These are phyloP conservation scores for Ophiostoma sp. DNA, from an alignment of 2,329 filamentous ascomycete species.

Conservation along the genomic window DNA sequence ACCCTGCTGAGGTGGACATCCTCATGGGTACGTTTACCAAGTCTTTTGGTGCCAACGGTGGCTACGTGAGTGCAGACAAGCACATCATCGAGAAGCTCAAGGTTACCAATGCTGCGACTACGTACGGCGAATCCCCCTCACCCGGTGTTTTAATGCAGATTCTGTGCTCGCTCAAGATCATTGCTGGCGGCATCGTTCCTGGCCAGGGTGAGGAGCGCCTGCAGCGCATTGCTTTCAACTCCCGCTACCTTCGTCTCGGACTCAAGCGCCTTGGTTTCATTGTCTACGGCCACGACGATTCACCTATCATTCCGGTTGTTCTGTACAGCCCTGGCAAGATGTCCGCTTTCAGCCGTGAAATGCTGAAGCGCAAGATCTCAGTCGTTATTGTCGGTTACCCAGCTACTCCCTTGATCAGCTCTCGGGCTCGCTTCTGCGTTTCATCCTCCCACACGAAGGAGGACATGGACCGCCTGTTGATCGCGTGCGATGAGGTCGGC, in stretches of 20 bases:
- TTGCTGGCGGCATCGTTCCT: slow-evolving; percentile 77
- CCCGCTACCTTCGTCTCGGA: slow-evolving; percentile 91
- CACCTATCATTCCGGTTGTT: slow-evolving; percentile 88
- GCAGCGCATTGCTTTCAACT: slow-evolving; percentile 96
- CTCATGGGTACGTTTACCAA: slow-evolving; percentile 98
- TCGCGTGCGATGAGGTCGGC: slow-evolving; percentile 87
- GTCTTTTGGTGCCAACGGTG: slow-evolving; percentile 96
- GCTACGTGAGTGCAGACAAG: slow-evolving; percentile 87
- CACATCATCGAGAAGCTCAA: slow-evolving; percentile 87
- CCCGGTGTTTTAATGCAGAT: slow-evolving; percentile 91
- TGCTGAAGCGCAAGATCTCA: slow-evolving; percentile 95
- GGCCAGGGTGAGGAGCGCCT: slow-evolving; percentile 94
- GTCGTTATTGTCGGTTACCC: slow-evolving; percentile 97
- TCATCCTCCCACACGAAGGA: slow-evolving; percentile 97
- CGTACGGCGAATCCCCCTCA: slow-evolving; percentile 80
- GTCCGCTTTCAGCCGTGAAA: slow-evolving; percentile 95
- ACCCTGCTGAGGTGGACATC: slow-evolving; percentile 82
- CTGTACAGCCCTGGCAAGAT: slow-evolving; percentile 99
- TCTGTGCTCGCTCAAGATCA: slow-evolving; percentile 76
- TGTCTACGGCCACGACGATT: slow-evolving; percentile 95
- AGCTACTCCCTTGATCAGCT: slow-evolving; percentile 90
- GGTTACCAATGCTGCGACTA: slow-evolving; percentile 75
- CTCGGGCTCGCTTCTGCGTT: slow-evolving; percentile 90
- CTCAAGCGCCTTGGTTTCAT: slow-evolving; percentile 96
- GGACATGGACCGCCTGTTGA: slow-evolving; percentile 82